Evolutionary conservation across 257 asterid species (phyloP), one percentile per base, ranked within the genome.

Genomic region (Craterostigma plantagineum): DNA sequence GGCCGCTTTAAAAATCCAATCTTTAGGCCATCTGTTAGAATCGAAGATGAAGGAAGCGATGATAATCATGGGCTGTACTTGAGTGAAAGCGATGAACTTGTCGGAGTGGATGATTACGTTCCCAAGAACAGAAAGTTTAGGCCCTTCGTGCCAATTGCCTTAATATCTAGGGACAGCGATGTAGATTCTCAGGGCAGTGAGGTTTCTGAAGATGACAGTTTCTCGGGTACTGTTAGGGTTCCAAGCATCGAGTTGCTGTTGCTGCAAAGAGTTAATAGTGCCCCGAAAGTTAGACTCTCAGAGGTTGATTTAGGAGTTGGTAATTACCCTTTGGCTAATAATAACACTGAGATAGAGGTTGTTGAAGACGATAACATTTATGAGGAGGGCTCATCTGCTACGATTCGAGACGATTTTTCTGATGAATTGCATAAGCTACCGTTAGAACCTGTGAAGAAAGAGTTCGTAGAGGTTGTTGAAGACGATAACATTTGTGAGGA

Each of bases 81-180:
- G 60, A 57, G 55, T 54, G 68, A 56, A 1, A 61, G 62, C 46
- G 67, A 61, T 43, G 76, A 58, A 16, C 12, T 35, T 9, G 56
- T 16, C 52, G 64, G 33, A 56, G 15, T 10, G 38, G 23, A 9
- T 4, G 35, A 13, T 14, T 43, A 55, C 34, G 52, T 33, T 43
- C 38, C 54, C 44, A 7, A 16, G 38, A 50, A 41, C 68, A 53
- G 42, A 59, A 18, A 16, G 50, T 50, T 67, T 37, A 34, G 9
- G 61, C 59, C 53, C 8, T 36, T 50, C 43, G 54, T 39, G 43
- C 94, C 92, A 3, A 48, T 76, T 56, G 96, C 93, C 14, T 51
- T 50, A 57, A 42, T 80, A 54, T 67, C 92, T 2, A 53, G 77
- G 49, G 90, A 70, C 47, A 78, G 77, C 43, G 84, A 72, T 35